Conservation (phyloP, 768 basidiomycete genomes). For the Gymnopilus dilepis region DNA sequence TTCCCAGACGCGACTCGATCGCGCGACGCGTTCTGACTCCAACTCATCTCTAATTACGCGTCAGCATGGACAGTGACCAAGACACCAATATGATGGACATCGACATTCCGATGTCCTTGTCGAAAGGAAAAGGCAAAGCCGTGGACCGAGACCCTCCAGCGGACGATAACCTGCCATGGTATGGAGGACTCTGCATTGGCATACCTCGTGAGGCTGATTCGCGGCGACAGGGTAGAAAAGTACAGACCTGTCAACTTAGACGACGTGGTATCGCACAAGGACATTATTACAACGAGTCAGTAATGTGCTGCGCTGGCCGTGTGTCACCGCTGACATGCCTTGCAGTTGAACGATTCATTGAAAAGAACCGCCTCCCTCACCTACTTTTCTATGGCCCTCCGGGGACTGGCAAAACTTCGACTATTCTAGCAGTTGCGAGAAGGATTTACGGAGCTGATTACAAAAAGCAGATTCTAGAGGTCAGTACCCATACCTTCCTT, state of each 20-base stretch:
- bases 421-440: slow-evolving; percentile 93
- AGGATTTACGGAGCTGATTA: slow-evolving; percentile 90
- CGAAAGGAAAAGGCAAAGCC: slow-evolving; percentile 78
- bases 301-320: slow-evolving; percentile 13
- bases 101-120: slow-evolving; percentile 39
- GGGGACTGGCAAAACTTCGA: slow-evolving; percentile 98
- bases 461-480: slow-evolving; percentile 93
- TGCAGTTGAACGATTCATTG: slow-evolving; percentile 94
- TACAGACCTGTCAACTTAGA: slow-evolving; percentile 90
- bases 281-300: slow-evolving; percentile 94
- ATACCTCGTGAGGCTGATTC: slow-evolving; percentile 7
- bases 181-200: slow-evolving; percentile 28
- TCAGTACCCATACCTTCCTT: slow-evolving; percentile 35
- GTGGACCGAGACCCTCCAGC: slow-evolving; percentile 43
- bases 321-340: slow-evolving; percentile 16
- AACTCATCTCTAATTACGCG: slow-evolving; percentile 13
- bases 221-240: slow-evolving; percentile 87
- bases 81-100: slow-evolving; percentile 58
- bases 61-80: slow-evolving; percentile 61
- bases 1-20: slow-evolving; percentile 22
- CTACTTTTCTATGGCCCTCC: slow-evolving; percentile 97
- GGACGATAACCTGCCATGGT: slow-evolving; percentile 88
- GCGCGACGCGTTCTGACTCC: slow-evolving; percentile 16
- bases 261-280: slow-evolving; percentile 96
- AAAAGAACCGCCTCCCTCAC: slow-evolving; percentile 93